Evolutionary conservation across 805 yeast species (phyloP).

Genomic region (Candida nanaspora): DNA sequence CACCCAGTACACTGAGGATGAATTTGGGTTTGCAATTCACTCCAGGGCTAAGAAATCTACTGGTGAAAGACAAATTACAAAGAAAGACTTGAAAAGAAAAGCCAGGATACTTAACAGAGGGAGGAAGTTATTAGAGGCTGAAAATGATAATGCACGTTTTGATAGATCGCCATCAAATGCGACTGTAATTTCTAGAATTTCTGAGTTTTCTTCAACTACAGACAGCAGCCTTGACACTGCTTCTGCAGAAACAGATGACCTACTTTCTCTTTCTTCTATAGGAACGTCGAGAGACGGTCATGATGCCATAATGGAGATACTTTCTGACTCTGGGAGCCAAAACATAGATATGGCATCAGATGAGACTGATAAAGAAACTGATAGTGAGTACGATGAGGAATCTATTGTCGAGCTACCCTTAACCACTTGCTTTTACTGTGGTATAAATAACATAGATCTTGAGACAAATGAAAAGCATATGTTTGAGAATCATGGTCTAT

Average conservation of each 20-base stretch:
- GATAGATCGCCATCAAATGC: constrained; percentile 20
- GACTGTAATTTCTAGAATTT: constrained; percentile 48
- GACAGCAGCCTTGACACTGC: constrained; percentile 13
- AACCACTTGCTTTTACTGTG: constrained; percentile 44
- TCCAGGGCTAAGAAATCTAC: constrained; percentile 18
- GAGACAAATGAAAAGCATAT: constrained; percentile 60
- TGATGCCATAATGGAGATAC: not conserved
- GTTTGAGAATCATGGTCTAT: constrained; percentile 74
- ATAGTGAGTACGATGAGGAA: constrained; percentile 16
- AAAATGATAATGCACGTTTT: constrained; percentile 33
- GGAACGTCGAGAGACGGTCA: constrained; percentile 6
- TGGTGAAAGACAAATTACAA: constrained; percentile 29
- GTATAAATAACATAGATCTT: constrained; percentile 27
- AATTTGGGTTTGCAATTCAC: constrained; percentile 42
- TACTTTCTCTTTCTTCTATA: constrained; percentile 6
- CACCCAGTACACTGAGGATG: constrained; percentile 35
- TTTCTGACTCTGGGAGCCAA: not conserved
- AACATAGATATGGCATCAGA: not conserved
- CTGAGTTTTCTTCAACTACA: constrained; percentile 32
- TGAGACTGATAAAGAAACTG: constrained; percentile 3
- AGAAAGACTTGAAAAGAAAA: constrained; percentile 29
- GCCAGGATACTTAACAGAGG: constrained; percentile 19
- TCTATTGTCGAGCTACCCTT: constrained; percentile 27
- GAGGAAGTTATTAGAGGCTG: constrained; percentile 10
- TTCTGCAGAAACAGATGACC: constrained; percentile 13